Evolutionary conservation across 2,329 filamentous ascomycete species (phyloP).

Genomic region (Colletotrichum salicis): DNA sequence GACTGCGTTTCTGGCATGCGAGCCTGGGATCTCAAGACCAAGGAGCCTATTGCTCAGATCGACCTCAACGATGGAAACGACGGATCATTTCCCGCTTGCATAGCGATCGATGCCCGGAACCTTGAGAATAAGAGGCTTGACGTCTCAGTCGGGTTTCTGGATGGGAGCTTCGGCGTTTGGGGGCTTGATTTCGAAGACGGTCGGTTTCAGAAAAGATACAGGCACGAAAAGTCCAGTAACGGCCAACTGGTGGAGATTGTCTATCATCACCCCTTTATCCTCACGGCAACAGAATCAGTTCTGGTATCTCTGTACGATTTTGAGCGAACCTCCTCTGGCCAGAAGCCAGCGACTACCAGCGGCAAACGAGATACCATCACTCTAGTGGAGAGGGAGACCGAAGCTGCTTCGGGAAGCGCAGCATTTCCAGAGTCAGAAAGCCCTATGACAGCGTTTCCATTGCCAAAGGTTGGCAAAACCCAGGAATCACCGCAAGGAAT

Average conservation of each 20-base stretch:
- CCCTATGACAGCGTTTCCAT: neutral
- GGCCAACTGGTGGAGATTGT: slow-evolving; percentile 77
- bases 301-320: slow-evolving; percentile 82
- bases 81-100: slow-evolving; percentile 64
- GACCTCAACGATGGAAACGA: slow-evolving; percentile 44
- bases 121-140: slow-evolving; percentile 59
- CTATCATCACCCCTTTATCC: slow-evolving; percentile 77
- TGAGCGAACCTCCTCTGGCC: slow-evolving; percentile 38
- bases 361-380: neutral
- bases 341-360: neutral
- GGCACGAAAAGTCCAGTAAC: slow-evolving; percentile 69
- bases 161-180: slow-evolving; percentile 80
- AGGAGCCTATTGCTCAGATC: slow-evolving; percentile 65
- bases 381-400: slow-evolving; percentile 14
- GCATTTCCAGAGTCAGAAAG: slow-evolving; percentile 21
- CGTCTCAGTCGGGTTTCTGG: slow-evolving; percentile 75
- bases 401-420: slow-evolving; percentile 19
- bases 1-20: slow-evolving; percentile 77
- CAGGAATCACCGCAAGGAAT: neutral
- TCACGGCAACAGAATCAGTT: slow-evolving; percentile 81
- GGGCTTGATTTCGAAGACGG: slow-evolving; percentile 59
- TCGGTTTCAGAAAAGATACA: slow-evolving; percentile 62
- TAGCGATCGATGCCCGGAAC: slow-evolving; percentile 71
- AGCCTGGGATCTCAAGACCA: slow-evolving; percentile 79
- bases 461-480: neutral